Base-by-base conservation (phyloP, 768 basidiomycete species). In the Hydnomerulius pinastri region DNA sequence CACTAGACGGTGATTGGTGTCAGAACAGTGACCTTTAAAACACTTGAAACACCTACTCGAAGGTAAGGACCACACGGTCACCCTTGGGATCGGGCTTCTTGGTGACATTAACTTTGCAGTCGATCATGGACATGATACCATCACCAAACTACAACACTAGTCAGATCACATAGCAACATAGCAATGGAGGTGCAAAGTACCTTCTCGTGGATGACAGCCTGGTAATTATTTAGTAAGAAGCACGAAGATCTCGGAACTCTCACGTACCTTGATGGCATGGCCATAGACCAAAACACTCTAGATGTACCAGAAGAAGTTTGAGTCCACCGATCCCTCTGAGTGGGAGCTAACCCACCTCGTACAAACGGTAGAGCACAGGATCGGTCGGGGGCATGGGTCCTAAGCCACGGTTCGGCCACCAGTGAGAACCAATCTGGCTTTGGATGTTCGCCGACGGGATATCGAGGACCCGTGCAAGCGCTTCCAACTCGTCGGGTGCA, bases 61-160 rank as follows among this genome's bases (percentile, higher is more conserved):
- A 90, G 2, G 85, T 90, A 52, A 92, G 72, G 15, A 90, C 59
- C 8, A 90, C 85, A 37, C 90, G 86, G 58, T 91, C 88, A 29
- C 89, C 89, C 60, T 85, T 87, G 13, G 87, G 87, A 59, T 90
- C 81, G 13, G 77, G 74, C 65, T 91, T 90, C 71, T 75, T 81
- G 53, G 80, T 73, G 38, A 91, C 73, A 40, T 74, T 75, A 53
- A 91, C 76, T 57, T 80, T 83, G 68, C 89, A 91, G 65, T 92
- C 89, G 50, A 91, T 90, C 86, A 91, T 88, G 17, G 86, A 87
- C 87, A 91, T 90, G 53, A 92, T 91, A 4, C 90, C 89, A 59
- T 92, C 90, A 5, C 90, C 90, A 55, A 90, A 91, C 86, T 88
- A 43, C 10, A 43, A 17, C 4, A 21, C 2, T 11, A 15, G 40